phyloP scores from a whole-genome alignment of 202 grass and related monocot species.

The Carex sylvatica region DNA sequence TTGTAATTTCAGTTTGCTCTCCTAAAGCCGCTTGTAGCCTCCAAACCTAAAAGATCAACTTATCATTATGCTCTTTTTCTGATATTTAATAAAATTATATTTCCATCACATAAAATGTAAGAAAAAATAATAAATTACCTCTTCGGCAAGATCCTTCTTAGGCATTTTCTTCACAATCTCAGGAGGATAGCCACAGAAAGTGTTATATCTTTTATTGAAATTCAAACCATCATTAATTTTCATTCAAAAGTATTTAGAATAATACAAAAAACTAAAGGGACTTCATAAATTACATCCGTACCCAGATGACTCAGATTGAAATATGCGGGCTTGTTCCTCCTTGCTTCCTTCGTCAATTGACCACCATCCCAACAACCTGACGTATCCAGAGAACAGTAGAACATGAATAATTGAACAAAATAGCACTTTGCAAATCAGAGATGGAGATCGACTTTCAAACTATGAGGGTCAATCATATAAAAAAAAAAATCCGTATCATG shows the following conservation, averaged over 20 bases:
- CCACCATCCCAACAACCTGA: conserved; percentile 94
- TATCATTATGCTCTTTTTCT: conserved; percentile 11
- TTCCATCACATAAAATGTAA: conserved; percentile 3
- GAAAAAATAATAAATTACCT: conserved; percentile 40
- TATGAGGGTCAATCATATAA: too few species aligned
- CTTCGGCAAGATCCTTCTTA: conserved; percentile 95
- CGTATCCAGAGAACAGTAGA: conserved; percentile 8
- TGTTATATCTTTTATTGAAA: conserved; percentile 75
- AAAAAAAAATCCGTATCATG: too few species aligned
- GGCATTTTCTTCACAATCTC: conserved; percentile 98
- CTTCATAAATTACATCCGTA: conserved; percentile 32
- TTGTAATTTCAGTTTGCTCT: conserved; percentile 96
- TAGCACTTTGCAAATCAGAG: background rate
- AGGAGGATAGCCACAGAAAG: conserved; percentile 94
- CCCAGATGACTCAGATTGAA: conserved; percentile 72
- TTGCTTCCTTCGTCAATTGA: conserved; percentile 94
- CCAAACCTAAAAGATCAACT: conserved; percentile 65
- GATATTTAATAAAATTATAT: conserved; percentile 18
- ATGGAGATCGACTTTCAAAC: too few species aligned
- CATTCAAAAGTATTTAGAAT: background rate
- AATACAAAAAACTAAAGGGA: conserved; percentile 14
- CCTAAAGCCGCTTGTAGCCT: conserved; percentile 91
- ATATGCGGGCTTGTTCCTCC: conserved; percentile 80
- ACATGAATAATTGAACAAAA: conserved; percentile 18
- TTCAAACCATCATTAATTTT: conserved; percentile 34